A percentile compares a stretch with the other conserved stretches of the same genome.
Conservation (phyloP, 768 basidiomycete species). For the Brasilioporus rufonigricans region DNA sequence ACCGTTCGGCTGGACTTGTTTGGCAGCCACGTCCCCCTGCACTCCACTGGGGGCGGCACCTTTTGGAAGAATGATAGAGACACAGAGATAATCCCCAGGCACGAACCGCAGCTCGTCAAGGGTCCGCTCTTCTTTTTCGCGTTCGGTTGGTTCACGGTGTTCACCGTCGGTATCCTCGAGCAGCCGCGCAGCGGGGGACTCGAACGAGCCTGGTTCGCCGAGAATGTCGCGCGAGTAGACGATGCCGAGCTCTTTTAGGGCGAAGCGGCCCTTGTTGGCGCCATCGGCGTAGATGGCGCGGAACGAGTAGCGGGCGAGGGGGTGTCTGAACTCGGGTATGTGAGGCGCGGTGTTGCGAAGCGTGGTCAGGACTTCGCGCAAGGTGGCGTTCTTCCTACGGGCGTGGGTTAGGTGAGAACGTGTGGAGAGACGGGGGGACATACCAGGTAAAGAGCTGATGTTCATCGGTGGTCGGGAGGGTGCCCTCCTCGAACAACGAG, state of each 20-base stretch:
- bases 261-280: slow-evolving; percentile 65
- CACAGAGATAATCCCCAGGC: slow-evolving; percentile 75
- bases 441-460: slow-evolving; percentile 83
- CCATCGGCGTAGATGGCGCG: slow-evolving; percentile 76
- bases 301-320: slow-evolving; percentile 80
- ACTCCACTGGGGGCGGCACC: slow-evolving; percentile 42
- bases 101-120: slow-evolving; percentile 78
- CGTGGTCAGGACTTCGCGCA: slow-evolving; percentile 75
- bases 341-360: slow-evolving; percentile 70
- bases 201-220: slow-evolving; percentile 69
- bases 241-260: slow-evolving; percentile 76
- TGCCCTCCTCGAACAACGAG: slow-evolving; percentile 72
- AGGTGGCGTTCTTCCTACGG: slow-evolving; percentile 76
- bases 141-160: slow-evolving; percentile 35
- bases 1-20: slow-evolving; percentile 35
- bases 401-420: neutral
- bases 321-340: slow-evolving; percentile 72
- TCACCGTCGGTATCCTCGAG: slow-evolving; percentile 47
- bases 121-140: slow-evolving; percentile 63
- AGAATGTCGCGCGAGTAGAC: slow-evolving; percentile 84
- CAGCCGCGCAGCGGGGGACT: slow-evolving; percentile 56
- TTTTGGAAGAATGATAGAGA: slow-evolving; percentile 76
- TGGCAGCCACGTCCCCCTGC: slow-evolving; percentile 44
- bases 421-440: slow-evolving; percentile 9
- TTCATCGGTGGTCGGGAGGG: slow-evolving; percentile 75